Base-by-base conservation (phyloP, 192 early-diverging fungal species). In the Gryganskiella cystojenkinii region DNA sequence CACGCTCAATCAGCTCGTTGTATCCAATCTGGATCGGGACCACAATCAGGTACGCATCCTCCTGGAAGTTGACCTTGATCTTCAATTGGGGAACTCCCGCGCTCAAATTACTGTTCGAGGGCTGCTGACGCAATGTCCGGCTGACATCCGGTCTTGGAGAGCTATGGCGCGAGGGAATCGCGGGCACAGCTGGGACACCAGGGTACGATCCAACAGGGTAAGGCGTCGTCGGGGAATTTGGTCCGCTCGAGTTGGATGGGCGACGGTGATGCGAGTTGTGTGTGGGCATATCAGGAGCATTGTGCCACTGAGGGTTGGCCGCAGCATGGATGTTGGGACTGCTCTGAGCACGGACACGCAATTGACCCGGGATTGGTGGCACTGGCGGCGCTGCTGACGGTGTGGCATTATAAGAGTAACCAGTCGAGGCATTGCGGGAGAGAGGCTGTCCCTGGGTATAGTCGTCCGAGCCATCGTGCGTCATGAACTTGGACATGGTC, bases 21-120 rank as follows among this genome's bases (percentile, higher is more conserved):
- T 91, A 95, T 34, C 88, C 81, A 57, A 92, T 90, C 30, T 91
- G 86, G 44, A 80, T 85, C 34, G 94, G 90, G n/a, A 95, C 92
- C 19, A 95, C 91, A 28, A 99, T 90, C 42, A 94, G 87, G 80
- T 96, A 96, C 14, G 95, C 90, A 71, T 96, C 95, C 64, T 92
- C 86, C 24, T 91, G 89, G 80, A 92, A 98, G 62, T 95, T 94
- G 53, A 95, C 90, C 61, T 95, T 96, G 72, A 98, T 87, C 76
- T 96, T 96, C 56, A 94, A 79, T 67, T 86, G 81, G 17, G 86
- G 70, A 25, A 80, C 76, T 14, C 67, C 67, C 31, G 81, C 47
- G 53, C 75, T 81, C 64, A 80, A 33, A 19, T 70, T 80, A 37
- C 64, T 71, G 64, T 56, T 71, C 25, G 70, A 80, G 17, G 70